Evolutionary conservation across 345 rosid genomes (phyloP).

Genomic region (Tarenaya hassleriana): DNA sequence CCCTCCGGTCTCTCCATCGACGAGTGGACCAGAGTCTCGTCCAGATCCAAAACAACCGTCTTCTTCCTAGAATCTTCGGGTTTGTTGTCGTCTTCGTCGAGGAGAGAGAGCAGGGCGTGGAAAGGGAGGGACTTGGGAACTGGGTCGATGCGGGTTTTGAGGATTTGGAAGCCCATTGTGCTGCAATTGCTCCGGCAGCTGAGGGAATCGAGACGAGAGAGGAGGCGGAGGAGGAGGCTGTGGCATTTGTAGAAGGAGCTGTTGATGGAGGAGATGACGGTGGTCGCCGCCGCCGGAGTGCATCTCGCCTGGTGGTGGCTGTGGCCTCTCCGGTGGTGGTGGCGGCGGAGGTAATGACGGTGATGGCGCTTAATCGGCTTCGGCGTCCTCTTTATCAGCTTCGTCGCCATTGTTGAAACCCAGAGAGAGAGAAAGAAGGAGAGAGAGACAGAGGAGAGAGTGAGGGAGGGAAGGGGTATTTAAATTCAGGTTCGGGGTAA

Average conservation of each 20-base stretch:
- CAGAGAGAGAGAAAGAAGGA: conserved; percentile 15
- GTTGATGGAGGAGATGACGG: conserved; percentile 54
- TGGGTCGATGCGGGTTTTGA: conserved; percentile 22
- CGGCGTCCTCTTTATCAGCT: conserved; percentile 35
- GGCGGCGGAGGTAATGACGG: conserved; percentile 23
- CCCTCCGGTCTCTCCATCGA: conserved; percentile 58
- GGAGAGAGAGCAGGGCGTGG: not conserved
- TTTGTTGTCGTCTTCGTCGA: conserved; percentile 23
- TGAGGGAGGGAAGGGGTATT: conserved; percentile 22
- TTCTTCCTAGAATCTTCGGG: conserved; percentile 35
- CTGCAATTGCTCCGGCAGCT: conserved; percentile 13
- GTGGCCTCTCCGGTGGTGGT: conserved; percentile 29
- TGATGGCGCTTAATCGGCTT: conserved; percentile 39
- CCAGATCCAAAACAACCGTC: conserved; percentile 85
- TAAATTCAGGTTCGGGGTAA: conserved; percentile 57
- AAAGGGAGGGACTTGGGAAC: not conserved
- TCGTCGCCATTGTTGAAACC: conserved; percentile 53
- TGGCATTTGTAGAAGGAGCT: conserved; percentile 52
- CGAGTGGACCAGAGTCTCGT: conserved; percentile 86
- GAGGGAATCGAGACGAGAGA: conserved; percentile 45
- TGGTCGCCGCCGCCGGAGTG: conserved; percentile 28
- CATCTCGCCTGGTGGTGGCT: conserved; percentile 26
- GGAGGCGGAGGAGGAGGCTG: conserved; percentile 55
- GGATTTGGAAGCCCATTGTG: conserved; percentile 51
- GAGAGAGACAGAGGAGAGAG: conserved; percentile 16